Base-by-base conservation (phyloP, 1,284 basidiomycete species). In the Retiboletus flavoniger region DNA sequence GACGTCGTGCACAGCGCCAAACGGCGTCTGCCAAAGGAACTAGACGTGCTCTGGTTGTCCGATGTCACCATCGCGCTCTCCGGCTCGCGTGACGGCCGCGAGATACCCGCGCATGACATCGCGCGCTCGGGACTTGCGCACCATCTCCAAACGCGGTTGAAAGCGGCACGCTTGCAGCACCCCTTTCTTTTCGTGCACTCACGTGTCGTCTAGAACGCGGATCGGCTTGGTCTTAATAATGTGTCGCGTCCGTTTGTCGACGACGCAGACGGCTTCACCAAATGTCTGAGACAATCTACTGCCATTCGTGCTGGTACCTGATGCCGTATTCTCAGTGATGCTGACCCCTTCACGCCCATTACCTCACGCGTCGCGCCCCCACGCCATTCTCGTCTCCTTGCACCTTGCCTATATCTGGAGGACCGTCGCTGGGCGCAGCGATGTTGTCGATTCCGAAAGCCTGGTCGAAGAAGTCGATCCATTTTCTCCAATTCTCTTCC, bases 371-470 rank as follows among this genome's bases (percentile, higher is more conserved):
- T 62, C 65, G 16, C 68, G 67, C 53, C 70, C 71, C 52, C 69
- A 74, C 60, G 67, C 73, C 29, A 69, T 66, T 47, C 73, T 87
- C 19, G 65, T 75, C 31, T 69, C 72, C n/a, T 70, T 87, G 44
- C 75, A 85, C 56, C 70, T 87, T 26, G 64, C 72, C 54, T 86
- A 82, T 67, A 67, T 68, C 46, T 85, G 82, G 78, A 71, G 70
- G 63, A 75, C 74, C 11, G 51, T 57, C 41, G 16, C 48, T 28
- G 40, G 51, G 42, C 32, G 49, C 42, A 50, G 40, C 46, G 55
- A 65, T 21, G 19, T 13, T 16, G 17, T 40, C 54, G n/a, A 50
- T 48, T 55, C 57, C 11, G 24, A 41, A 24, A 43, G 35, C 34
- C 34, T 62, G 36, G 40, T 49, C 4, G 51, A 59, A 34, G 62